phyloP scores from a whole-genome alignment of 2,329 filamentous ascomycete species.

The Trichoderma koningiopsis region DNA sequence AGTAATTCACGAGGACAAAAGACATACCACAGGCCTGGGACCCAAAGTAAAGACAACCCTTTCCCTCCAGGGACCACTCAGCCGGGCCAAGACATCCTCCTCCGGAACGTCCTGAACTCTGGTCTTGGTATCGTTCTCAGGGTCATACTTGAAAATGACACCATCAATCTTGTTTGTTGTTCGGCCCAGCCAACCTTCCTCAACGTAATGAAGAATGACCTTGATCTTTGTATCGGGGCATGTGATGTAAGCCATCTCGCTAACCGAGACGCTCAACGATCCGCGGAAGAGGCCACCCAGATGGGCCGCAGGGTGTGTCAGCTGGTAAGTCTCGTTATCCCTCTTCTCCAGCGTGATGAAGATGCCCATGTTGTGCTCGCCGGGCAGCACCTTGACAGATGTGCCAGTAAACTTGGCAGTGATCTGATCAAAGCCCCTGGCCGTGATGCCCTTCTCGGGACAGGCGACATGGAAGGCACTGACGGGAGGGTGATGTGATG shows the following conservation, averaged over 20 bases:
- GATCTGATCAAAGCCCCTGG: conserved; percentile 91
- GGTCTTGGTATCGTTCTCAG: conserved; percentile 77
- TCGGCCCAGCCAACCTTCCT: conserved; percentile 92
- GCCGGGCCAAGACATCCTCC: conserved; percentile 76
- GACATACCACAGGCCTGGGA: conserved; percentile 62
- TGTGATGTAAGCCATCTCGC: conserved; percentile 84
- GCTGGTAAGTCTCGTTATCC: conserved; percentile 87
- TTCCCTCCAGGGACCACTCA: conserved; percentile 86
- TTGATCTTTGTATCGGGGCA: conserved; percentile 91
- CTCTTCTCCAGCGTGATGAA: conserved; percentile 84
- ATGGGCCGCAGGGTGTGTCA: conserved; percentile 93
- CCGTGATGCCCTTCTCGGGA: conserved; percentile 83
- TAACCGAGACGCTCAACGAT: conserved; percentile 84
- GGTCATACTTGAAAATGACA: conserved; percentile 87
- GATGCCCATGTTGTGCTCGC: conserved; percentile 92
- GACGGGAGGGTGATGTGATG: conserved; percentile 94
- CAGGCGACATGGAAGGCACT: conserved; percentile 95
- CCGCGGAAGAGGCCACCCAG: conserved; percentile 86
- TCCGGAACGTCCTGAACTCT: conserved; percentile 85
- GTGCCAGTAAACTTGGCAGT: conserved; percentile 98
- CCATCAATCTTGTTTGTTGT: conserved; percentile 91
- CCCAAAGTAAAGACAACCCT: conserved; percentile 64
- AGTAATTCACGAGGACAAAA: neutral
- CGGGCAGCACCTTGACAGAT: conserved; percentile 85
- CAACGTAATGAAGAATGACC: conserved; percentile 87